Evolutionary conservation across 768 basidiomycete species (phyloP), one percentile per base, ranked within the genome.

Genomic region (Pleurotus giganteus): DNA sequence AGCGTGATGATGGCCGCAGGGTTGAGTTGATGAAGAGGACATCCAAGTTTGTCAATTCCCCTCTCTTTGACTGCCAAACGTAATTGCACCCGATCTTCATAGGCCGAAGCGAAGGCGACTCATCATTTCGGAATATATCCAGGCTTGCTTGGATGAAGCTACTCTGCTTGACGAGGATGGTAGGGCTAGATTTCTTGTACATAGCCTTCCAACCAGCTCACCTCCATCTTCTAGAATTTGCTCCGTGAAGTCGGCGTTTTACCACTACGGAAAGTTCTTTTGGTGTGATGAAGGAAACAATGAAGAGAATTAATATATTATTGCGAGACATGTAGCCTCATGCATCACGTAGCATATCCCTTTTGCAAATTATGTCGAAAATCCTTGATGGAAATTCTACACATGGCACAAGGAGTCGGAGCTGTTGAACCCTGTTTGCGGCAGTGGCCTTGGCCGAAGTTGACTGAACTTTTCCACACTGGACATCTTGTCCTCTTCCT

Each of bases 91-190:
- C 47, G 56, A 15, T 21, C 13, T 27, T 24, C 41, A 17, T 47
- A 94, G 93, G 62, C 91, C 91, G 1, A 92, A 89, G 70, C 81
- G 85, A 23, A 84, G 90, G 44, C 82, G 90, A 62, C 76, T 95
- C 4, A 78, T 96, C 7, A 75, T 93, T 51, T 76, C 86, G 0
- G 89, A 90, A 57, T 97, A 83, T 67, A 81, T 97, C 34, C 71
- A 80, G 39, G 86, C 84, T 4, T 94, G 87, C 63, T 63, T 94
- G 28, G 91, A 91, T n/a, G 91, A 94, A 64, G 80, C 77, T 39
- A 92, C 91, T 0, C 66, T 95, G 39, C 76, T 94, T 32, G 85
- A 93, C 66, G 94, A 96, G 70, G 90, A 90, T 59, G 90, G 92
- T 88, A 58, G 69, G 80, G 71, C 42, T 17, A 43, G 28, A 53